Percentiles rank a stretch among this genome's conserved stretches.
These are phyloP conservation scores for Blastobotrys mokoenaii DNA, from an alignment of 805 yeast species.

Conservation along the genomic window DNA sequence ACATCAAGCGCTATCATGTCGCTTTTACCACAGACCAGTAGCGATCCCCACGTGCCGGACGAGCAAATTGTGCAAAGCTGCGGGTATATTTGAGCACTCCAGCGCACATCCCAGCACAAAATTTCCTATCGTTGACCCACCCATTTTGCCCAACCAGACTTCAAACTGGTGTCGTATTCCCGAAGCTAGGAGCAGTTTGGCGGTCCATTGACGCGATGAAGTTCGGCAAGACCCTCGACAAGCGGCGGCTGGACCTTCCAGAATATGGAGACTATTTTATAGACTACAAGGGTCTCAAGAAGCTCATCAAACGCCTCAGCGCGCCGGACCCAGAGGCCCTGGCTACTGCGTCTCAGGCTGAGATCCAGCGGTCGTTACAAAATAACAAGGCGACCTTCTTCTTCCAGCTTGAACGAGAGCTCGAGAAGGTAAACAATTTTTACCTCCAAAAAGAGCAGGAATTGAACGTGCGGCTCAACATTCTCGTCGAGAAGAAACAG, in stretches of 20 bases:
- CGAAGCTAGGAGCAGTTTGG: too few species aligned
- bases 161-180: too few species aligned
- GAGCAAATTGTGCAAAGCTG: too few species aligned
- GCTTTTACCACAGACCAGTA: too few species aligned
- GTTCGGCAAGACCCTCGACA: slow-evolving; percentile 91
- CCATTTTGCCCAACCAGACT: too few species aligned
- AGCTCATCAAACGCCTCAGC: slow-evolving; percentile 73
- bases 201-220: slow-evolving; percentile 40
- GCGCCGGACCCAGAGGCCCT: slow-evolving; percentile 31
- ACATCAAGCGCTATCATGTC: too few species aligned
- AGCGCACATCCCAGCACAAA: too few species aligned
- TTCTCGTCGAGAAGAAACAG: slow-evolving; percentile 62
- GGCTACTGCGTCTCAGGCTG: slow-evolving; percentile 17
- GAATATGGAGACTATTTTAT: slow-evolving; percentile 92
- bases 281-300: slow-evolving; percentile 83
- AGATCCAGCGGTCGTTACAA: slow-evolving; percentile 51
- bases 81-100: too few species aligned
- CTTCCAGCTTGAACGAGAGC: slow-evolving; percentile 85
- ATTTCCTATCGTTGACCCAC: too few species aligned
- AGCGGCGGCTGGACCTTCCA: slow-evolving; percentile 88
- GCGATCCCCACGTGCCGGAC: too few species aligned
- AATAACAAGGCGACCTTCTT: slow-evolving; percentile 85
- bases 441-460: slow-evolving; percentile 89
- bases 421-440: slow-evolving; percentile 90
- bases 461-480: slow-evolving; percentile 67